A percentile compares a stretch with the other conserved stretches of the same genome.
Conservation (phyloP, 495 filamentous ascomycete species). For the Aspergillus leporis region DNA sequence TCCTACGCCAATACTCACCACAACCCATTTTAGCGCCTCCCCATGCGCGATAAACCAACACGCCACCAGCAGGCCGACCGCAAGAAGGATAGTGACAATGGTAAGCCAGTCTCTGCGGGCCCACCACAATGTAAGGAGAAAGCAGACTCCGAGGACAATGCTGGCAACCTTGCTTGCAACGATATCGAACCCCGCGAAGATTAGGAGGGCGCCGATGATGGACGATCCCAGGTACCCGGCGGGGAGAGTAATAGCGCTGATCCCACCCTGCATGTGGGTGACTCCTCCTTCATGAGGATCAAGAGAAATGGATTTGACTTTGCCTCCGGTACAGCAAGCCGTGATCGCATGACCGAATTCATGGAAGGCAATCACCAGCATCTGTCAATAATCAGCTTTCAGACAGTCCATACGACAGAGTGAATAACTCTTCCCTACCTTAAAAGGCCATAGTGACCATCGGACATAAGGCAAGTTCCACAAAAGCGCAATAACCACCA, state of each 20-base stretch:
- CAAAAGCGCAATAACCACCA: constrained; percentile 70
- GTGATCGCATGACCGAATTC: constrained; percentile 79
- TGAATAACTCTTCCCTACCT: constrained; percentile 46
- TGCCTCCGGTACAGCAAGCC: constrained; percentile 69
- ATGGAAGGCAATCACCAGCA: constrained; percentile 85
- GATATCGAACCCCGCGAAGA: constrained; percentile 79
- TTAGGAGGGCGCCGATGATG: constrained; percentile 74
- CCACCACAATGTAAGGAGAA: constrained; percentile 79
- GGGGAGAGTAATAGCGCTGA: constrained; percentile 69
- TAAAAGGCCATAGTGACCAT: constrained; percentile 79
- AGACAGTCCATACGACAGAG: constrained; percentile 3
- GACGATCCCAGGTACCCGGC: constrained; percentile 76
- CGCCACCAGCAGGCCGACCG: constrained; percentile 68
- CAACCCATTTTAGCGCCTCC: constrained; percentile 70
- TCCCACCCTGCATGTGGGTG: constrained; percentile 78
- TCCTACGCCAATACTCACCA: constrained; percentile 42
- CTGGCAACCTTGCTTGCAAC: constrained; percentile 77
- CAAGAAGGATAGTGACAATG: constrained; percentile 64
- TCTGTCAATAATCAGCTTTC: constrained; percentile 42
- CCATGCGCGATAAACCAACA: constrained; percentile 81
- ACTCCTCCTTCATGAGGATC: constrained; percentile 73
- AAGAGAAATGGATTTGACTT: constrained; percentile 69
- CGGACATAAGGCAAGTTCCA: constrained; percentile 80
- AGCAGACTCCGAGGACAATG: constrained; percentile 69
- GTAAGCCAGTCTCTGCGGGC: constrained; percentile 76